Conservation (phyloP, 169 alveolate genomes). For the Cryptosporidium sp. region DNA sequence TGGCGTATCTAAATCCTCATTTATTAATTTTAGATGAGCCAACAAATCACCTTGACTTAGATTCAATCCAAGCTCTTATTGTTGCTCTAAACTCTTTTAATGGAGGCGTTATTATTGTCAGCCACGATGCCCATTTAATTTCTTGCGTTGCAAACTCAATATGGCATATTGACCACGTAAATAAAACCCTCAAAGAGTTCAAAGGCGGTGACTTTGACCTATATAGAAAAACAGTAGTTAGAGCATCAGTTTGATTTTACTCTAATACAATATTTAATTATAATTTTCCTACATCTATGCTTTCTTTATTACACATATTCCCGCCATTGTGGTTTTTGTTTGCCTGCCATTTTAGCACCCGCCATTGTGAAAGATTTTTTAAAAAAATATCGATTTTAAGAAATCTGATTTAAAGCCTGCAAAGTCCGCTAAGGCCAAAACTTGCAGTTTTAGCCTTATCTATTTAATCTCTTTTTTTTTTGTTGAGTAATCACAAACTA, state of each 20-base stretch:
- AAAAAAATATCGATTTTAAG: too few relatives aligned
- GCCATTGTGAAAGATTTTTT: too few relatives aligned
- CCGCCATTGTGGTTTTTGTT: too few relatives aligned
- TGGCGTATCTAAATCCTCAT: constrained; percentile 95
- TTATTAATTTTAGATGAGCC: constrained; percentile 96
- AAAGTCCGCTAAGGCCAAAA: too few relatives aligned
- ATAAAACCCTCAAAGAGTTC: constrained; percentile 87
- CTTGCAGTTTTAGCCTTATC: too few relatives aligned
- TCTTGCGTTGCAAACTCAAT: constrained; percentile 93
- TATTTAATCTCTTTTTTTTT: too few relatives aligned
- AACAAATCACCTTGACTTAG: constrained; percentile 97
- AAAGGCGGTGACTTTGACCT: constrained; percentile 91
- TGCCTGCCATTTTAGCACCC: too few relatives aligned
- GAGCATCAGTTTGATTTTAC: not conserved
- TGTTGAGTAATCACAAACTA: too few relatives aligned
- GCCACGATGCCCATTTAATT: constrained; percentile 96
- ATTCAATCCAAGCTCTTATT: constrained; percentile 97
- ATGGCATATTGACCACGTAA: constrained; percentile 88
- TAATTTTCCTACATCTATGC: not conserved
- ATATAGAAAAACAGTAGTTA: constrained; percentile 86
- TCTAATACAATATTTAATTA: not conserved
- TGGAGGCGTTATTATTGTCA: constrained; percentile 95
- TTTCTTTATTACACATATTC: too few relatives aligned
- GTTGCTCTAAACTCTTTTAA: constrained; percentile 92
- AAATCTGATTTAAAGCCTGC: too few relatives aligned